These are phyloP conservation scores for Heliamphora pulchella DNA, from an alignment of 179 eudicot genomes.

Conservation along the genomic window DNA sequence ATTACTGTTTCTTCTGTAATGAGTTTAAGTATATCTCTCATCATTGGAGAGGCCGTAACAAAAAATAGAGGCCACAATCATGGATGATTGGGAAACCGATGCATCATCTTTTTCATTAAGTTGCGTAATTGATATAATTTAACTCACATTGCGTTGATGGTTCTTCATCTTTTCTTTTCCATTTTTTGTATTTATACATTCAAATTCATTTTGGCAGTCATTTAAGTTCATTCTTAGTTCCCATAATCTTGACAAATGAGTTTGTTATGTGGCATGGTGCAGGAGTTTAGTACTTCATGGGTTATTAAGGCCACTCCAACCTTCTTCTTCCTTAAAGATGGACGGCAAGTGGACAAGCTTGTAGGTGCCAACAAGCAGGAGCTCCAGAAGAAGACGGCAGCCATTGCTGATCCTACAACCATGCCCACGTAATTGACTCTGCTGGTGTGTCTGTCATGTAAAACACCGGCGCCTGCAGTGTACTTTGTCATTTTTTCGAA, in stretches of 20 bases:
- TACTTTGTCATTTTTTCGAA: neutral
- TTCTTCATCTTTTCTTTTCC: no score
- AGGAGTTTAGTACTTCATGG: slow-evolving; percentile 90
- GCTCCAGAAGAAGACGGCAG: slow-evolving; percentile 60
- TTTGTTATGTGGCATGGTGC: slow-evolving; percentile 23
- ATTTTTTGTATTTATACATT: neutral
- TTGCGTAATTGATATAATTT: no score
- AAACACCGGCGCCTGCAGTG: neutral
- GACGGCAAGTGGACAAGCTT: slow-evolving; percentile 75
- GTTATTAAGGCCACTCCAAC: slow-evolving; percentile 96
- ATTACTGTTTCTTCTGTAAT: neutral
- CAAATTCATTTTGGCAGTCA: neutral
- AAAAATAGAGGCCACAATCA: neutral
- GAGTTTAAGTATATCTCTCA: neutral
- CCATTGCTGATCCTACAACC: slow-evolving; percentile 35
- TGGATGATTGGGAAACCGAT: neutral
- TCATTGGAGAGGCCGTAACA: neutral
- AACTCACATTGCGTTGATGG: no score
- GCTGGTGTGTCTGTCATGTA: neutral
- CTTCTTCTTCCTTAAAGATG: slow-evolving; percentile 87
- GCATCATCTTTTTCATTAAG: neutral
- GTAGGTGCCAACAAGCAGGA: slow-evolving; percentile 95
- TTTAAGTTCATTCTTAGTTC: neutral
- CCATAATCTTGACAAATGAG: neutral
- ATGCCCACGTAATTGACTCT: neutral